Conservation (phyloP, 1,139 yeast genomes). For the Debaryomyces nepalensis region DNA sequence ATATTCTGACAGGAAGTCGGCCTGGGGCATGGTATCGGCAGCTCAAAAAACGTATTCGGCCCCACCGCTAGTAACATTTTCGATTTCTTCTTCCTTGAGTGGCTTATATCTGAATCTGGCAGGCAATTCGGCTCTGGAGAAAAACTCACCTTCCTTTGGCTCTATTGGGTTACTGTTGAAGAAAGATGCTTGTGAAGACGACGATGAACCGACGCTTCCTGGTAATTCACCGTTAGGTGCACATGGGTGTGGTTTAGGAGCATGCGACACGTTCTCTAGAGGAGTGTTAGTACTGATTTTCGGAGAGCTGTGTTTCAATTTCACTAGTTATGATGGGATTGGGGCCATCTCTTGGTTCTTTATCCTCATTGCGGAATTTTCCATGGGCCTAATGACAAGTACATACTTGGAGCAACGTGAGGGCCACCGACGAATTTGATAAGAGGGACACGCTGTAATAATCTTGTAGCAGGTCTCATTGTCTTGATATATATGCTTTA, state of each 20-base stretch:
- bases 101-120: constrained; percentile 67
- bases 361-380: neutral
- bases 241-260: constrained; percentile 49
- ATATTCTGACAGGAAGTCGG: no score
- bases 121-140: constrained; percentile 69
- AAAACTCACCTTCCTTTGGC: constrained; percentile 52
- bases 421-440: constrained; percentile 68
- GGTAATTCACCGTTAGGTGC: constrained; percentile 59
- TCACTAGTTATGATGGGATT: no score
- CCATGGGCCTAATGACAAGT: constrained; percentile 12
- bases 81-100: constrained; percentile 71
- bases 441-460: constrained; percentile 54
- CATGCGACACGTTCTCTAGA: constrained; percentile 29
- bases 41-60: constrained; percentile 55
- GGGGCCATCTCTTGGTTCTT: neutral
- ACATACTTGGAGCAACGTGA: constrained; percentile 56
- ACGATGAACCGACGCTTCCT: constrained; percentile 29
- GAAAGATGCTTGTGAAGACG: constrained; percentile 20
- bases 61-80: constrained; percentile 76
- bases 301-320: no score
- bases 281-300: constrained; percentile 26
- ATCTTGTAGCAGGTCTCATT: constrained; percentile 25
- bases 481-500: constrained; percentile 4
- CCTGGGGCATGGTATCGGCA: neutral
- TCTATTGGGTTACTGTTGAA: constrained; percentile 42